These are phyloP conservation scores for Castanopsis chinensis DNA, from an alignment of 306 rosid species.

Conservation along the genomic window DNA sequence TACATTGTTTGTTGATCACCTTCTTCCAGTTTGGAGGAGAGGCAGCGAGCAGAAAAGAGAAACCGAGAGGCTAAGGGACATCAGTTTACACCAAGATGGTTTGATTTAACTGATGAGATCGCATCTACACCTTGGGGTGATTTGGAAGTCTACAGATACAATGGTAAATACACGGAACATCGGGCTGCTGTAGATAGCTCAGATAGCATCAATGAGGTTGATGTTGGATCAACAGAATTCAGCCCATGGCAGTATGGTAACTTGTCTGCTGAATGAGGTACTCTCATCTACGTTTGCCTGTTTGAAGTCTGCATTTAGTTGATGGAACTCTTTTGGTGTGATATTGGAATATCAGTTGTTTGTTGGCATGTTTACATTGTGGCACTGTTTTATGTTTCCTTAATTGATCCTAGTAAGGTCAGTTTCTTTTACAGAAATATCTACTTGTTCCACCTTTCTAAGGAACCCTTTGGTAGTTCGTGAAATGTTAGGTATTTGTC, in stretches of 20 bases:
- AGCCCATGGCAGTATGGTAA: slow-evolving; percentile 86
- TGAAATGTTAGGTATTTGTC: neutral
- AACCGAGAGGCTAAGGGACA: slow-evolving; percentile 57
- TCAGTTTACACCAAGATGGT: slow-evolving; percentile 69
- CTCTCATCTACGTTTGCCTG: slow-evolving; percentile 19
- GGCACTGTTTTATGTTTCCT: slow-evolving; percentile 10
- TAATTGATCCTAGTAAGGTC: slow-evolving; percentile 19
- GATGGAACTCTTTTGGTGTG: slow-evolving; percentile 22
- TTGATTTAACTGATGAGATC: slow-evolving; percentile 74
- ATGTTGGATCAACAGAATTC: slow-evolving; percentile 54
- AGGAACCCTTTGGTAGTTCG: neutral
- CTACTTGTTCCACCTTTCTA: neutral
- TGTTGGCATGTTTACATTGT: slow-evolving; percentile 33
- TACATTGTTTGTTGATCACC: neutral
- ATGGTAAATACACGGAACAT: slow-evolving; percentile 63
- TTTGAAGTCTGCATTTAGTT: slow-evolving; percentile 23
- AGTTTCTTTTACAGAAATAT: slow-evolving; percentile 4
- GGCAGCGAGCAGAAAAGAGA: slow-evolving; percentile 87
- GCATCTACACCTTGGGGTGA: slow-evolving; percentile 94
- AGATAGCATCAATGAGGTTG: slow-evolving; percentile 34
- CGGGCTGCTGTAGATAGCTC: slow-evolving; percentile 54
- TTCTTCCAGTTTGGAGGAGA: slow-evolving; percentile 76
- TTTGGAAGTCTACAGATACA: slow-evolving; percentile 78
- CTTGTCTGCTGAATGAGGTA: slow-evolving; percentile 46
- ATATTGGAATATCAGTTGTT: slow-evolving; percentile 25